These are phyloP conservation scores for Alternaria atra DNA, from an alignment of 2,329 filamentous ascomycete species.

Conservation along the genomic window DNA sequence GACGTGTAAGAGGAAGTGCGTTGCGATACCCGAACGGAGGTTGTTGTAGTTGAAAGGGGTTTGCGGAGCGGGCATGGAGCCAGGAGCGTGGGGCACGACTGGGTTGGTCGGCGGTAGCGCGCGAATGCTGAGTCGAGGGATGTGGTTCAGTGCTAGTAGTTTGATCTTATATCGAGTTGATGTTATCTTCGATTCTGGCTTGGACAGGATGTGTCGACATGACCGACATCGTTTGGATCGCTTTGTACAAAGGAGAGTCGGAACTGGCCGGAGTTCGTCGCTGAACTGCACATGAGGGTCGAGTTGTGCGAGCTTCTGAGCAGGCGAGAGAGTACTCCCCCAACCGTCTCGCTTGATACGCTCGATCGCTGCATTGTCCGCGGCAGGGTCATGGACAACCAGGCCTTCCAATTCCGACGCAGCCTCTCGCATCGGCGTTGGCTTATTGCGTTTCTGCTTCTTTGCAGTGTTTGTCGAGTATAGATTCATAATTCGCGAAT, in stretches of 20 bases:
- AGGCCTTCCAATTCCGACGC: slow-evolving; percentile 75
- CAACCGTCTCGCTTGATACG: slow-evolving; percentile 68
- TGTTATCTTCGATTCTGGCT: slow-evolving; percentile 89
- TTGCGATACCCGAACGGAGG: slow-evolving; percentile 60
- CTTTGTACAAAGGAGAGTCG: slow-evolving; percentile 86
- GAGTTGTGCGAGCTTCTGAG: slow-evolving; percentile 62
- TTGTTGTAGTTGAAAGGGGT: slow-evolving; percentile 56
- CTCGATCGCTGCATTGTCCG: slow-evolving; percentile 68
- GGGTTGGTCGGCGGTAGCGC: slow-evolving; percentile 62
- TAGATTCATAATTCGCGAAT: slow-evolving; percentile 89
- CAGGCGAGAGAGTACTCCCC: slow-evolving; percentile 66
- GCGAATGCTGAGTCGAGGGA: slow-evolving; percentile 80
- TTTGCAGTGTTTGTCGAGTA: slow-evolving; percentile 70
- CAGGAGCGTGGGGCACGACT: slow-evolving; percentile 56
- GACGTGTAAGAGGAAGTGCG: slow-evolving; percentile 88
- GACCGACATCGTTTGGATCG: slow-evolving; percentile 91
- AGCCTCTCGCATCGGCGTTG: slow-evolving; percentile 83
- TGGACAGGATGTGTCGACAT: slow-evolving; percentile 94
- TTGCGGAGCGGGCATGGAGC: slow-evolving; percentile 35
- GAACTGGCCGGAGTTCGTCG: slow-evolving; percentile 80
- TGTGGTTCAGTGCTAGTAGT: slow-evolving; percentile 82
- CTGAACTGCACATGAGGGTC: slow-evolving; percentile 67
- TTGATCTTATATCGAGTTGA: slow-evolving; percentile 93
- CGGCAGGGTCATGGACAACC: slow-evolving; percentile 66
- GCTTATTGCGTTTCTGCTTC: slow-evolving; percentile 68